Base-by-base conservation (phyloP, 176 grass and related monocot species). In the Bonia amplexicaulis region DNA sequence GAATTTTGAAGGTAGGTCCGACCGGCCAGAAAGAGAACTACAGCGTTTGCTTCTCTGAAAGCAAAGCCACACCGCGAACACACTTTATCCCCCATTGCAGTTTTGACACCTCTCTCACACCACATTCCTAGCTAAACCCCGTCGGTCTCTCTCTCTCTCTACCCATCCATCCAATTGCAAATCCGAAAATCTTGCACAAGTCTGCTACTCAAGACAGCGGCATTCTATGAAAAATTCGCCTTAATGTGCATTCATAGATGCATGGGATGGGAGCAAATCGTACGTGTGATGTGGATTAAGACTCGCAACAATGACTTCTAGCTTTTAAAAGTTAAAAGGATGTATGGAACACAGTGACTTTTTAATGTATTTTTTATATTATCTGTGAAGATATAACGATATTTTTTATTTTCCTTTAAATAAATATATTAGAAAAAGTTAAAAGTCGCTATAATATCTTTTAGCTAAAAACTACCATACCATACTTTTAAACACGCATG, bases 31-130 rank as follows among this genome's bases (percentile, higher is more conserved):
- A 69, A 31, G 48, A n/a, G 3, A 53, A 16, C 11, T 35, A 25
- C 31, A 41, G 12, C 54, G 64, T 81, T 54, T 39, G 17, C 49
- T 52, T 55, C 66, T 22, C 45, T 53, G 78, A 80, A 81, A 81
- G 64, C 59, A 69, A 69, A 81, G 48, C 64, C 79, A 66, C 26
- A 80, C 25, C 71, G 12, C 20, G 47, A 35, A 39, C 63, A 37
- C 65, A 23, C 63, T 69, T 81, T 11, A 81, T 41, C 37, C 55
- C 54, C 29, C 37, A 26, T 57, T 40, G 22, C 74, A 77, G 41
- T 25, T 37, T 40, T 57, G 79, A 68, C 19, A 42, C 29, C 78
- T 81, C 78, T 26, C 78, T 81, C 78, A 69, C 63, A 80, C 78
- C 66, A 80, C 46, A 69, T 69, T 27, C 47, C 65, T 68, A 47